Conservation (phyloP, 495 filamentous ascomycete genomes). For the Aspergillus nidulans region DNA sequence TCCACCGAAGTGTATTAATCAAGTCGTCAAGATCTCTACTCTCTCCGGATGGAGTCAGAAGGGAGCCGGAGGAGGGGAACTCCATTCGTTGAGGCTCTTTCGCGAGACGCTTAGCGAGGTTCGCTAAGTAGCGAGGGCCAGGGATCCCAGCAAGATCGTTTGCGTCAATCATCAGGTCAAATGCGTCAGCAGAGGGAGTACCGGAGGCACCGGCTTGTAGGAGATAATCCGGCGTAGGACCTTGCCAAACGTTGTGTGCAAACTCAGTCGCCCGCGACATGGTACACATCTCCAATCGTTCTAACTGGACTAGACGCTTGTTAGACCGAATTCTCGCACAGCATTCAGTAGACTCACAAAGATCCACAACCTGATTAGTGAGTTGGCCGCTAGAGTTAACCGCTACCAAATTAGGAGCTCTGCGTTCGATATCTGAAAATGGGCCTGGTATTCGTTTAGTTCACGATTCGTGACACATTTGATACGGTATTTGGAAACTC, state of each 20-base stretch:
- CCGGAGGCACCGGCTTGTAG: slow-evolving; percentile 22
- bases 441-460: slow-evolving; percentile 46
- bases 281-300: slow-evolving; percentile 83
- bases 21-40: slow-evolving; percentile 77
- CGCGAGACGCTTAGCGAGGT: slow-evolving; percentile 54
- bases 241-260: slow-evolving; percentile 82
- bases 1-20: slow-evolving; percentile 81
- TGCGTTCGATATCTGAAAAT: slow-evolving; percentile 70
- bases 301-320: slow-evolving; percentile 61
- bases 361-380: slow-evolving; percentile 81
- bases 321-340: slow-evolving; percentile 15
- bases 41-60: slow-evolving; percentile 75
- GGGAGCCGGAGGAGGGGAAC: slow-evolving; percentile 89
- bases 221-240: slow-evolving; percentile 73
- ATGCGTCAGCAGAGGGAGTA: slow-evolving; percentile 27
- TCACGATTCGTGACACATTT: neutral
- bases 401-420: slow-evolving; percentile 65
- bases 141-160: slow-evolving; percentile 73
- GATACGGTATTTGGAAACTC: slow-evolving; percentile 24
- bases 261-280: slow-evolving; percentile 92
- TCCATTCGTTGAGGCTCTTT: slow-evolving; percentile 61
- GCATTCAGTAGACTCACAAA: slow-evolving; percentile 51
- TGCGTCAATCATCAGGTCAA: slow-evolving; percentile 80
- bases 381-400: slow-evolving; percentile 66
- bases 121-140: slow-evolving; percentile 48